Evolutionary conservation across 306 rosid genomes (phyloP).

Genomic region (Fagus crenata): DNA sequence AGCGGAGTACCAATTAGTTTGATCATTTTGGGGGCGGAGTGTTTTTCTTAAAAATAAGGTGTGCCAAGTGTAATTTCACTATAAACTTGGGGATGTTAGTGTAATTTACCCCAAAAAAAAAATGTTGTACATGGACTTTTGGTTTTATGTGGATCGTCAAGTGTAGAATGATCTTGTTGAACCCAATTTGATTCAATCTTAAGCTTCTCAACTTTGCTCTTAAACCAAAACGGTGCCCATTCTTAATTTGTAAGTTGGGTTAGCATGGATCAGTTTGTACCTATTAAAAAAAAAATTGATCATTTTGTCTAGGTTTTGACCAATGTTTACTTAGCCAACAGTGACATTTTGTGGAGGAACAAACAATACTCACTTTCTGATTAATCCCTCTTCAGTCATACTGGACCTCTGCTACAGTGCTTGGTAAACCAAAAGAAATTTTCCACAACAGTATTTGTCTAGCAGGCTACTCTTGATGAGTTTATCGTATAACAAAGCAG

Average conservation of each 20-base stretch:
- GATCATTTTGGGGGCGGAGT: no score
- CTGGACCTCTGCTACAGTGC: slow-evolving; percentile 5
- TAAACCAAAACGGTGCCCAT: neutral
- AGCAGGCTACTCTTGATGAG: neutral
- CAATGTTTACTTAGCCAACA: neutral
- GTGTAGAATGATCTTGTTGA: neutral
- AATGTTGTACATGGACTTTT: neutral
- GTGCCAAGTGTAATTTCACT: no score
- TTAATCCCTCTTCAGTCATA: neutral
- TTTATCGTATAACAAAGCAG: neutral
- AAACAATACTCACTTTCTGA: neutral
- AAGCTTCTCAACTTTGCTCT: neutral
- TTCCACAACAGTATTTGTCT: neutral
- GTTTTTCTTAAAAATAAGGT: no score
- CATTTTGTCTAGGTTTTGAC: no score
- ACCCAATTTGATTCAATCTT: neutral
- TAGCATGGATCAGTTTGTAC: neutral
- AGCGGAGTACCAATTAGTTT: no score
- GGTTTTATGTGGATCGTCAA: neutral
- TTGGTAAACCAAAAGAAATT: neutral
- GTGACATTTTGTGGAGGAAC: neutral
- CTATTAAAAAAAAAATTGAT: no score
- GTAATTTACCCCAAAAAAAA: no score
- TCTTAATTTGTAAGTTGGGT: neutral
- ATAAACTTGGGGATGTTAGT: no score